phyloP scores from a whole-genome alignment of 2,329 filamentous ascomycete species.

The Diaporthe humulicola region DNA sequence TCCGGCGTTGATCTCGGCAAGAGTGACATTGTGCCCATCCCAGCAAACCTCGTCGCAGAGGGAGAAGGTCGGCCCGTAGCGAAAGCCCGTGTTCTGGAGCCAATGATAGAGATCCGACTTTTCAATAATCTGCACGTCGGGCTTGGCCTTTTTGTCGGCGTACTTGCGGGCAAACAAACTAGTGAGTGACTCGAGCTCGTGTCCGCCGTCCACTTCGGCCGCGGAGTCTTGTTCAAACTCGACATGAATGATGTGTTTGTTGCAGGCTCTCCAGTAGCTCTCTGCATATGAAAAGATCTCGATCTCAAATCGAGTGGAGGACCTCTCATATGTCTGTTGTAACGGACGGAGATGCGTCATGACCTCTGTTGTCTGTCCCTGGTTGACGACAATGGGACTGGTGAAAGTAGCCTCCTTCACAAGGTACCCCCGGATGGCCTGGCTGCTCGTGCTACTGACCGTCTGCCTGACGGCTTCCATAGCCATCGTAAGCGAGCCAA shows the following conservation, averaged over 20 bases:
- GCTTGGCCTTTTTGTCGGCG: not conserved
- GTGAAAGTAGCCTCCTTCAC: not conserved
- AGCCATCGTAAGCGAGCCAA: constrained; percentile 52
- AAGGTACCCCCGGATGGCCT: not conserved
- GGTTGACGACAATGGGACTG: not conserved
- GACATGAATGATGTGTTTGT: not conserved
- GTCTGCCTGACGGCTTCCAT: constrained; percentile 45
- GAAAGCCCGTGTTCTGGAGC: not conserved
- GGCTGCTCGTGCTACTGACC: not conserved
- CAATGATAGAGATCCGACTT: not conserved
- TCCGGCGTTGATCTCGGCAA: not conserved
- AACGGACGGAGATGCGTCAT: not conserved
- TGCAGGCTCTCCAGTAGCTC: not conserved
- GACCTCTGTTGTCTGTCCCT: not conserved
- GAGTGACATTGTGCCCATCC: not conserved
- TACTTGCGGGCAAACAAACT: not conserved
- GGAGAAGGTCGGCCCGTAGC: not conserved
- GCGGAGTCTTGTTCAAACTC: not conserved
- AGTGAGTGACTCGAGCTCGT: not conserved
- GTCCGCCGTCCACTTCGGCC: constrained; percentile 1
- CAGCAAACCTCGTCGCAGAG: not conserved
- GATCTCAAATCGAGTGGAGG: not conserved
- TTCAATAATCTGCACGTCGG: not conserved
- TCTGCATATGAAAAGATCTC: not conserved
- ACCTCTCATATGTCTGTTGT: not conserved